Conservation (phyloP, 1,284 basidiomycete genomes). For the Testicularia cyperi region DNA sequence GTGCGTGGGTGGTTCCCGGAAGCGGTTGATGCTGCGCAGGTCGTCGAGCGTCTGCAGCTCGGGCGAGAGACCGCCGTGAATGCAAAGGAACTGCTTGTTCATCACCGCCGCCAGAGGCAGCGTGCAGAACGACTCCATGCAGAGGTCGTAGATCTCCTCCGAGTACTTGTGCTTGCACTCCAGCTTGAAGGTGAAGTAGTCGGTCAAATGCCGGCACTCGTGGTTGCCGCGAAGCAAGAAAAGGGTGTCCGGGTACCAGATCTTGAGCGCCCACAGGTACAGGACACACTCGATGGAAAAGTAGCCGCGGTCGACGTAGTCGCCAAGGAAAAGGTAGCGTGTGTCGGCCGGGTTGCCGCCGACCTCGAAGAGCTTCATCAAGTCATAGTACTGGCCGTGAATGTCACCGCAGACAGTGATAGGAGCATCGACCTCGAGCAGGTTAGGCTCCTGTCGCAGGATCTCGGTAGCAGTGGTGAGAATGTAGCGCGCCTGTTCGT, state of each 20-base stretch:
- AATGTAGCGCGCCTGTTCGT: slow-evolving; percentile 87
- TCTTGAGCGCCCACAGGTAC: slow-evolving; percentile 59
- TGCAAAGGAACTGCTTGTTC: slow-evolving; percentile 97
- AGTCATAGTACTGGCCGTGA: slow-evolving; percentile 59
- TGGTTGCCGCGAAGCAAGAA: slow-evolving; percentile 60
- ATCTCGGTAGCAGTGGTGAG: slow-evolving; percentile 74
- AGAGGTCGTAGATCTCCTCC: slow-evolving; percentile 59
- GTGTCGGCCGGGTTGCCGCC: slow-evolving; percentile 60
- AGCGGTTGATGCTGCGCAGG: slow-evolving; percentile 85
- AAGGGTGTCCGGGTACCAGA: slow-evolving; percentile 59
- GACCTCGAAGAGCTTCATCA: slow-evolving; percentile 60
- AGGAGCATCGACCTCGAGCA: slow-evolving; percentile 88
- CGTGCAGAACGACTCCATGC: slow-evolving; percentile 79
- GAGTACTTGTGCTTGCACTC: slow-evolving; percentile 61
- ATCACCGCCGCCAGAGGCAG: slow-evolving; percentile 88
- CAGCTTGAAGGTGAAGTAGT: slow-evolving; percentile 60
- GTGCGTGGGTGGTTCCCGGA: slow-evolving; percentile 89
- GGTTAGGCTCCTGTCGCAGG: slow-evolving; percentile 78
- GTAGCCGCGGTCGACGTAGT: slow-evolving; percentile 60
- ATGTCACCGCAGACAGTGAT: slow-evolving; percentile 68
- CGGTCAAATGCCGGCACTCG: slow-evolving; percentile 59
- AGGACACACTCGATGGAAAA: slow-evolving; percentile 60
- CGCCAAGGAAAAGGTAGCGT: slow-evolving; percentile 59
- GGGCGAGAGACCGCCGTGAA: slow-evolving; percentile 87
- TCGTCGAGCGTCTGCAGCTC: slow-evolving; percentile 89